Base-by-base conservation (phyloP, 179 eudicot genomes). In the Drosera spatulata region DNA sequence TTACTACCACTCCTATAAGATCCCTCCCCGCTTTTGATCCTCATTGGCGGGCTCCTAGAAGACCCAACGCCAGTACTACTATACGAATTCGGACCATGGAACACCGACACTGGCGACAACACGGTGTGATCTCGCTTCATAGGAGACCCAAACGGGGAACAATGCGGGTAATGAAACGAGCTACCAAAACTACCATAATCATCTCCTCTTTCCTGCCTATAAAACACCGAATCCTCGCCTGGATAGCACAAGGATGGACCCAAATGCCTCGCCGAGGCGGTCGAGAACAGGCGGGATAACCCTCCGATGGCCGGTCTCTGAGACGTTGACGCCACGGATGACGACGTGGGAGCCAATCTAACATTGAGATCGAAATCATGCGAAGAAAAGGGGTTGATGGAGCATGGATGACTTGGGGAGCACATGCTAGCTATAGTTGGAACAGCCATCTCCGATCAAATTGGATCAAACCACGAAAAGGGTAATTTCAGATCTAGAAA, bases 381-480 rank as follows among this genome's bases (percentile, higher is more conserved):
- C 3, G 88, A 66, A 0, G 87, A 58, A 53, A 77, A 79, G 11
- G 87, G 73, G 47, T 63, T 78, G 71, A 85, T 78, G 68, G 85
- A 83, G 53, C 73, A 73, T 7, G 73, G 68, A 57, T 84, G 74
- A 5, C 86, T 74, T 62, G 83, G 66, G 3, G 91, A 74, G 51
- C 84, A 76, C 15, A 85, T 69, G 58, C 83, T 79, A 37, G 96
- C 96, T 44, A 91, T 85, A 3, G 96, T 79, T 39, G 90, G 79
- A 43, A 87, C 93, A 76, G 75, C 82, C 97, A 90, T 90, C 50
- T 22, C 66, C 37, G 51, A 58, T 42, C 55, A 33, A 50, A 58
- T 50, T 55, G 39, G 55, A 61, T 46, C 49, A 46, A 22, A 22
- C 33, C 33, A 22, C 33, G 33, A 22, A 22, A 22, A 22, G 33